phyloP scores from a whole-genome alignment of 148 eudicot genomes.

The Camellia lanceoleosa region DNA sequence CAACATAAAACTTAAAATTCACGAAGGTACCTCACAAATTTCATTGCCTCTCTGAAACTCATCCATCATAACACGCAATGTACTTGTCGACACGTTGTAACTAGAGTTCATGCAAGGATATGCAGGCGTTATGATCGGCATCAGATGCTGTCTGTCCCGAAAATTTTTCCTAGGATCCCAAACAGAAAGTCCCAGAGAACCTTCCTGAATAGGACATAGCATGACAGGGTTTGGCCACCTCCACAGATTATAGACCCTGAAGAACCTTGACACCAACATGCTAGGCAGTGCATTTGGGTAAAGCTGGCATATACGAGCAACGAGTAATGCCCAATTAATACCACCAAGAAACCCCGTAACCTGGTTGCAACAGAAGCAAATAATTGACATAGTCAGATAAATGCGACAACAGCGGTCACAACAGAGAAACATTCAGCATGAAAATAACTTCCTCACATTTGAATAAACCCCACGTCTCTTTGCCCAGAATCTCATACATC shows the following conservation, averaged over 20 bases:
- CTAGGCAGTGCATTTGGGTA: constrained; percentile 72
- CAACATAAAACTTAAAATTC: background rate
- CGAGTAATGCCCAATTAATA: constrained; percentile 69
- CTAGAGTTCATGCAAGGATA: constrained; percentile 77
- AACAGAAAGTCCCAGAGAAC: constrained; percentile 51
- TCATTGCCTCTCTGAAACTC: constrained; percentile 56
- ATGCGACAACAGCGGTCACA: background rate
- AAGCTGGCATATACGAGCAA: constrained; percentile 69
- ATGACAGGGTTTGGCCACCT: constrained; percentile 77
- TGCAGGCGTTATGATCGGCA: constrained; percentile 81
- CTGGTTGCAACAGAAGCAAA: constrained; percentile 21
- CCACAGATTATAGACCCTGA: constrained; percentile 61
- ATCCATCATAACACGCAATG: constrained; percentile 55
- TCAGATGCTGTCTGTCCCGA: constrained; percentile 48
- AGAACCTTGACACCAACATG: constrained; percentile 68
- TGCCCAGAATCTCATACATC: constrained; percentile 83
- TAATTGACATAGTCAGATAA: background rate
- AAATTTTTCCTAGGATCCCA: constrained; percentile 64
- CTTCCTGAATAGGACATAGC: constrained; percentile 57
- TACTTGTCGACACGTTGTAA: constrained; percentile 67
- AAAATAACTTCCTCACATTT: constrained; percentile 41
- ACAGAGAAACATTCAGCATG: background rate
- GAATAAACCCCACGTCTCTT: constrained; percentile 82
- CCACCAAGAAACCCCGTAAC: constrained; percentile 72
- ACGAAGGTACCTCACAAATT: constrained; percentile 5